A percentile compares a stretch with the other conserved stretches of the same genome.
These are phyloP conservation scores for Kurtzmaniella quercitrusa DNA, from an alignment of 1,139 yeast species.

Conservation along the genomic window DNA sequence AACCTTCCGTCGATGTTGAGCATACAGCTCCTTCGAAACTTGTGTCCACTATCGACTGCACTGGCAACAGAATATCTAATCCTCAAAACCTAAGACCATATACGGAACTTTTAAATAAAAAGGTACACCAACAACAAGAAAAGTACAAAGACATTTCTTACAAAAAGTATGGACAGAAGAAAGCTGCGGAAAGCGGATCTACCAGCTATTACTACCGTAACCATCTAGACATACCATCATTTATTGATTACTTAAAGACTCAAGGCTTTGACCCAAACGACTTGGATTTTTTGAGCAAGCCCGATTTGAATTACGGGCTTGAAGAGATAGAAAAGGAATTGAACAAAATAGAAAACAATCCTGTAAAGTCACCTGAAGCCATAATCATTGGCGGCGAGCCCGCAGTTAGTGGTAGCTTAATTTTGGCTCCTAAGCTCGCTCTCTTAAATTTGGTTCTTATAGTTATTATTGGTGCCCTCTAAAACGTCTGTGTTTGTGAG, in stretches of 20 bases:
- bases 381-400: conserved; percentile 36
- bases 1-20: background rate
- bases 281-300: conserved; percentile 21
- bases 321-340: conserved; percentile 38
- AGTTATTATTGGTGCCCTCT: conserved; percentile 13
- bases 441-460: conserved; percentile 1
- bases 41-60: conserved; percentile 1
- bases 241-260: conserved; percentile 12
- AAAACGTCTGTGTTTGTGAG: conserved; percentile 53
- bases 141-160: conserved; percentile 4
- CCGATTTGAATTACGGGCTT: conserved; percentile 30
- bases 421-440: background rate
- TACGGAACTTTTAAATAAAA: conserved; percentile 2
- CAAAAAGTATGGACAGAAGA: conserved; percentile 6
- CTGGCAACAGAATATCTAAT: conserved; percentile 5
- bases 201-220: background rate
- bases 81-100: conserved; percentile 4
- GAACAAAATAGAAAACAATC: conserved; percentile 20
- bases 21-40: conserved; percentile 1
- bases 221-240: conserved; percentile 2
- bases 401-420: background rate
- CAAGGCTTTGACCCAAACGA: conserved; percentile 28
- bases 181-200: background rate
- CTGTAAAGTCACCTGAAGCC: conserved; percentile 12
- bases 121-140: background rate